phyloP scores from a whole-genome alignment of 139 green algal genomes.

The Volvox reticuliferus region DNA sequence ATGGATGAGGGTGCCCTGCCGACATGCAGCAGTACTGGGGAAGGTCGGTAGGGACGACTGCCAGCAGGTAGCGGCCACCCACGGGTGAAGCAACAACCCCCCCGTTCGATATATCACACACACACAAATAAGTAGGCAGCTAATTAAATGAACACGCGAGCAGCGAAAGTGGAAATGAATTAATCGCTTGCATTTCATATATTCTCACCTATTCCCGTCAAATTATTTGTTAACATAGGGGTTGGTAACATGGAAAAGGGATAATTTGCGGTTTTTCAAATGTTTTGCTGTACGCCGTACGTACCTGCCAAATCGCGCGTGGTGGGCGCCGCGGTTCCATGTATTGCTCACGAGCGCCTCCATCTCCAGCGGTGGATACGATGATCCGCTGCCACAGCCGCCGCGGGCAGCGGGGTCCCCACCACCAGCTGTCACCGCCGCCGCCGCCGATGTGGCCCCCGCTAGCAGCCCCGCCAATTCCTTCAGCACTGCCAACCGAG shows the following conservation, averaged over 20 bases:
- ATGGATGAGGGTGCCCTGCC: neutral
- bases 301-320: constrained; percentile 29
- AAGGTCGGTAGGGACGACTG: neutral
- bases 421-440: neutral
- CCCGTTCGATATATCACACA: neutral
- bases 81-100: neutral
- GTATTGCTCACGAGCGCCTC: constrained; percentile 7
- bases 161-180: no score
- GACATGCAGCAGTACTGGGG: neutral
- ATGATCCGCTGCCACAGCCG: neutral
- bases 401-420: neutral
- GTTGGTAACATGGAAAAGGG: no score
- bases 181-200: no score
- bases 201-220: no score
- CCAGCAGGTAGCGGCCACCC: neutral
- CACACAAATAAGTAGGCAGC: neutral
- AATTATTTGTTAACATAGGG: no score
- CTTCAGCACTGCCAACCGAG: constrained; percentile 8
- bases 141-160: neutral
- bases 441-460: neutral
- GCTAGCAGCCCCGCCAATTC: constrained; percentile 36
- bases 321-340: constrained; percentile 45
- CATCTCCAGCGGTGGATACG: constrained; percentile 14
- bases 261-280: no score
- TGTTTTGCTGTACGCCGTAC: neutral